These are phyloP conservation scores for Aspergillus jensenii DNA, from an alignment of 2,329 filamentous ascomycete species.

Conservation along the genomic window DNA sequence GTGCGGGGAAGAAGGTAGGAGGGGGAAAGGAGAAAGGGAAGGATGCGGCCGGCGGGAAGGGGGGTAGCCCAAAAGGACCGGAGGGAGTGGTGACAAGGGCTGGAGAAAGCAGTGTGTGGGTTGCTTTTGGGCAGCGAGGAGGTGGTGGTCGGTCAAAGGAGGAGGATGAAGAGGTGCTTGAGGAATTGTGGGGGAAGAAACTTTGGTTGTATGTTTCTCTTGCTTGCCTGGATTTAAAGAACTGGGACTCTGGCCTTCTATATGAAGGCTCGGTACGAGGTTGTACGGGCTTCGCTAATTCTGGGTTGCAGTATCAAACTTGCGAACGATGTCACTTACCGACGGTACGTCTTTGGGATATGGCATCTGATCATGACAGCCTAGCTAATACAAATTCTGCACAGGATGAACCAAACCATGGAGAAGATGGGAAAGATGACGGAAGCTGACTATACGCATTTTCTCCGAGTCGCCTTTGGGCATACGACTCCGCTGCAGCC, in stretches of 20 bases:
- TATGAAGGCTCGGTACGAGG: too few species aligned
- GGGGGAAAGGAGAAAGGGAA: constrained; percentile 29
- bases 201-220: constrained; percentile 60
- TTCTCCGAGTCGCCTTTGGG: constrained; percentile 63
- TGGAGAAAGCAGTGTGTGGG: constrained; percentile 43
- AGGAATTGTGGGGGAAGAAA: constrained; percentile 55
- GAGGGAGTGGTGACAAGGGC: constrained; percentile 50
- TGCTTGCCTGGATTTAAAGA: neutral
- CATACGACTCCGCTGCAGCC: constrained; percentile 54
- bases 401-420: constrained; percentile 65
- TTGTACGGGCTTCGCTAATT: constrained; percentile 8
- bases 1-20: constrained; percentile 19
- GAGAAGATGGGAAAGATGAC: constrained; percentile 56
- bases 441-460: constrained; percentile 56
- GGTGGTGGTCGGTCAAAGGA: constrained; percentile 35
- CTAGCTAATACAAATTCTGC: neutral
- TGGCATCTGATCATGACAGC: neutral
- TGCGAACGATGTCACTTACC: constrained; percentile 66
- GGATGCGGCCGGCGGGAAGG: constrained; percentile 27
- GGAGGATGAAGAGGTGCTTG: constrained; percentile 45
- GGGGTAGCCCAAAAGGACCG: constrained; percentile 15
- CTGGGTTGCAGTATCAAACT: constrained; percentile 57
- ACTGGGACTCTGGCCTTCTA: neutral
- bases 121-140: constrained; percentile 45
- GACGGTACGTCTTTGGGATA: constrained; percentile 45